Evolutionary conservation across 2,329 filamentous ascomycete genomes (phyloP).

Genomic region (Emergomyces pasteurianus): DNA sequence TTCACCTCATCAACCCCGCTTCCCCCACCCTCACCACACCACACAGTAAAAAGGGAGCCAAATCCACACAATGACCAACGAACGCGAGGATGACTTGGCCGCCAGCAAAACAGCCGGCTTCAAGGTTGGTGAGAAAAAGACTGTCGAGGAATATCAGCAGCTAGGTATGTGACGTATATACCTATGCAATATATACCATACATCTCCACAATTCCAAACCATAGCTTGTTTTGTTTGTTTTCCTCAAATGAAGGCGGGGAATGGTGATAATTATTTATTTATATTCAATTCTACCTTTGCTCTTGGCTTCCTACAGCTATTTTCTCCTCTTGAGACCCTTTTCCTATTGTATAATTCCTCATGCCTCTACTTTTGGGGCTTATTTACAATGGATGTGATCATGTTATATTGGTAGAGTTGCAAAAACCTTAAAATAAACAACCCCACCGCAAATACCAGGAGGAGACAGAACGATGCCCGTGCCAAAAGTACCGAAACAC

Average conservation of each 20-base stretch:
- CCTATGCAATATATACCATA: not conserved
- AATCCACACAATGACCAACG: conserved; percentile 46
- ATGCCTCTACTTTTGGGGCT: not conserved
- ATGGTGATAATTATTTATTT: not conserved
- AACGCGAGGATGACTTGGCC: conserved; percentile 67
- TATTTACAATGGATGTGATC: not conserved
- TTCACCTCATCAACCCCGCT: not conserved
- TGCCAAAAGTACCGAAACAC: not conserved
- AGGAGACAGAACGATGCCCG: not conserved
- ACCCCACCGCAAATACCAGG: not conserved
- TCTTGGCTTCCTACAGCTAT: not conserved
- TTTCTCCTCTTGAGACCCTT: too few species aligned
- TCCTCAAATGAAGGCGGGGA: not conserved
- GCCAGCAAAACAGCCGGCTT: conserved; percentile 88
- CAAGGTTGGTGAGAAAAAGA: conserved; percentile 99
- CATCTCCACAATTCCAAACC: not conserved
- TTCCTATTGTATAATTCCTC: not conserved
- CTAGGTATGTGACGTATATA: conserved; percentile 55
- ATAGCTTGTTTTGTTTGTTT: not conserved
- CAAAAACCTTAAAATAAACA: not conserved
- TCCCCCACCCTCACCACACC: not conserved
- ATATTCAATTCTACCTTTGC: not conserved
- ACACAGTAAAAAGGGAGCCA: not conserved
- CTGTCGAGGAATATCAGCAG: conserved; percentile 83
- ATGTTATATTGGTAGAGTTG: not conserved